Base-by-base conservation (phyloP, 768 basidiomycete genomes). In the Galerina sulciceps region DNA sequence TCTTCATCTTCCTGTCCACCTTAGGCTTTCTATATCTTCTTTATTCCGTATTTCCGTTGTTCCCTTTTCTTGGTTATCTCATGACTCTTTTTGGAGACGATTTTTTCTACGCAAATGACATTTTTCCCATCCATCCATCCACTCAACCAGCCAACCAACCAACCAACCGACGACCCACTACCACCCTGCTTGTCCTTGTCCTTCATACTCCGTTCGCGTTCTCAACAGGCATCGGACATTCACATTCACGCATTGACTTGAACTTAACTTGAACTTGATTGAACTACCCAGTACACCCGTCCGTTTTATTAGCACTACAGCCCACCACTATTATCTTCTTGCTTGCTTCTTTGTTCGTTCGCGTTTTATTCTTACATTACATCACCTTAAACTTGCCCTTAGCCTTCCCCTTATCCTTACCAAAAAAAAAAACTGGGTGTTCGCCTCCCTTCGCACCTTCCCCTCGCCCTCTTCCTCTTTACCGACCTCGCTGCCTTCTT, bases 1-100 rank as follows among this genome's bases (percentile, higher is more conserved):
- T 37, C 38, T 11, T 18, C 22, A 4, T 41, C 51, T 11, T 52
- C 18, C 51, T 40, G 9, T 23, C 40, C 3, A 18, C n/a, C 15
- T 14, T 8, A 10, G n/a, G 18, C 9, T 35, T 20, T 44, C 11
- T 51, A 38, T 40, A 23, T 10, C 42, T 35, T 35, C 34, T 53
- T 38, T 38, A 10, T 44, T 44, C 23, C 13, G 37, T 49, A 15
- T 49, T 49, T 26, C 14, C 17, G n/a, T 49, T 17, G 6, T 17
- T 31, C 47, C 13, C 17, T 48, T 31, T 48, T 31, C 46, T 14
- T 10, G 18, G 20, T 53, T 42, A 23, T 34, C 43, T 44, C n/a
- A 35, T 53, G 22, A 53, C 41, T 34, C 43, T 53, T 53, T 40
- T 44, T 26, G 40, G 52, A 44, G 52, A 44, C 49, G 49, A 51